Percentiles rank a stretch among this genome's conserved stretches.
Evolutionary conservation across 208 protist genomes (phyloP).

Genomic region (Balamuthia mandrillaris): DNA sequence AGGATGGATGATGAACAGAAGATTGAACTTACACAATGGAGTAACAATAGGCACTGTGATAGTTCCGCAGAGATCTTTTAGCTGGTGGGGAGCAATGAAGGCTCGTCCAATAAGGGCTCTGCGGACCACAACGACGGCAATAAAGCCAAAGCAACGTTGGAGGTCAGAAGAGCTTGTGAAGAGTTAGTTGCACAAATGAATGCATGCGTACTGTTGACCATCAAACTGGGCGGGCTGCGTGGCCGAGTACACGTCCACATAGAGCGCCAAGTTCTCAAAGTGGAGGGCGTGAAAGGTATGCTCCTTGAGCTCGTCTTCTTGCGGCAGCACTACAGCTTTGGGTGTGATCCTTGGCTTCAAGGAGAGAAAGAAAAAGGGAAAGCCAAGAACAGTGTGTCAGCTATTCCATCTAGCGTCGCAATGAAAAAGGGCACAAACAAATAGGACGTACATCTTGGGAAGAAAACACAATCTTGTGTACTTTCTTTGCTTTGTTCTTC

Average conservation of each 20-base stretch:
- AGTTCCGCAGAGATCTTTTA: not conserved
- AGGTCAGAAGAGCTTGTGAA: no score
- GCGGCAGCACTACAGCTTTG: not conserved
- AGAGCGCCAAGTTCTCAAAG: not conserved
- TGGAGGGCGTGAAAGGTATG: not conserved
- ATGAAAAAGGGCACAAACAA: not conserved
- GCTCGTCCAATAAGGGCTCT: not conserved
- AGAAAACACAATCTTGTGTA: not conserved
- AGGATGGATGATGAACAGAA: no score
- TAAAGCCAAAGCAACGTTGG: no score
- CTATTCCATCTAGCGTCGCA: not conserved
- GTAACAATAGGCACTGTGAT: not conserved
- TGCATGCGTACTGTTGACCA: no score
- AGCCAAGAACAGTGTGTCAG: not conserved
- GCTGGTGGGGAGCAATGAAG: not conserved
- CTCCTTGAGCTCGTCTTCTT: not conserved
- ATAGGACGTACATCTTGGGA: constrained; percentile 9
- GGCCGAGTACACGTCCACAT: constrained; percentile 7
- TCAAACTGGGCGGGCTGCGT: no score
- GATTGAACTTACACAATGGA: no score
- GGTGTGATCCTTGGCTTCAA: not conserved
- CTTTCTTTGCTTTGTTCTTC: not conserved
- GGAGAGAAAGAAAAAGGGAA: not conserved
- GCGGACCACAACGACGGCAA: no score
- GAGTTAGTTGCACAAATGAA: no score